These are phyloP conservation scores for Cercophora samala DNA, from an alignment of 495 filamentous ascomycete species.

Conservation along the genomic window DNA sequence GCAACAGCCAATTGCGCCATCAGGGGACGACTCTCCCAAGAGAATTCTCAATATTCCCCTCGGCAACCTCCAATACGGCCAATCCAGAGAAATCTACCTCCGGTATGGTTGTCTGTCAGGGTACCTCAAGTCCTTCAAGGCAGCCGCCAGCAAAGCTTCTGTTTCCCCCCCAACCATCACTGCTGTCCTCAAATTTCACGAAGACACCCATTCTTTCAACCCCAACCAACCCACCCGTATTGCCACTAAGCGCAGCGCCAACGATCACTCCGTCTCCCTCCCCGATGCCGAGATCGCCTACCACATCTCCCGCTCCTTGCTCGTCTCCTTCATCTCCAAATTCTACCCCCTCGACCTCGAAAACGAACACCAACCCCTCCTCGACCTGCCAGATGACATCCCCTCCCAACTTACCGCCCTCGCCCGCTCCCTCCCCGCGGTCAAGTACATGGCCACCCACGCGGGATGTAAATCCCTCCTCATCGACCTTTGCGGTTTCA, in stretches of 20 bases:
- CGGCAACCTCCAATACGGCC: conserved; percentile 46
- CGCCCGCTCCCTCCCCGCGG: conserved; percentile 31
- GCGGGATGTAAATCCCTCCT: conserved; percentile 22
- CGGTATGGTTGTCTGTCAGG: conserved; percentile 6
- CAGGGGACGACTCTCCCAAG: conserved; percentile 1
- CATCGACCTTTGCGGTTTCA: conserved; percentile 31
- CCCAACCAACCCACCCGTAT: neutral
- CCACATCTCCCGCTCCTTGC: conserved; percentile 42
- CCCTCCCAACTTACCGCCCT: conserved; percentile 19
- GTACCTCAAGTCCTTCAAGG: neutral
- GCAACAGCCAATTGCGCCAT: conserved; percentile 20
- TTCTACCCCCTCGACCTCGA: conserved; percentile 28
- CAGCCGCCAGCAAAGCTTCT: conserved; percentile 11
- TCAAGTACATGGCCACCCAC: neutral
- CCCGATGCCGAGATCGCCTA: conserved; percentile 33
- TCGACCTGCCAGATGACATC: conserved; percentile 7
- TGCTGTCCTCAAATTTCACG: conserved; percentile 25
- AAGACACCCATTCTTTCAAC: conserved; percentile 31
- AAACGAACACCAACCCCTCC: conserved; percentile 30
- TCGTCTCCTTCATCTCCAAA: conserved; percentile 40
- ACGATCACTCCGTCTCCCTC: conserved; percentile 16
- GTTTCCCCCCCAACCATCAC: conserved; percentile 15
- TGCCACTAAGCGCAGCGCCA: conserved; percentile 11
- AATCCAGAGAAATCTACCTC: conserved; percentile 46
- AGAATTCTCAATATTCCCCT: conserved; percentile 35